Evolutionary conservation across 169 alveolate genomes (phyloP), one percentile per base, ranked within the genome.

Genomic region (Besnoitia besnoiti): DNA sequence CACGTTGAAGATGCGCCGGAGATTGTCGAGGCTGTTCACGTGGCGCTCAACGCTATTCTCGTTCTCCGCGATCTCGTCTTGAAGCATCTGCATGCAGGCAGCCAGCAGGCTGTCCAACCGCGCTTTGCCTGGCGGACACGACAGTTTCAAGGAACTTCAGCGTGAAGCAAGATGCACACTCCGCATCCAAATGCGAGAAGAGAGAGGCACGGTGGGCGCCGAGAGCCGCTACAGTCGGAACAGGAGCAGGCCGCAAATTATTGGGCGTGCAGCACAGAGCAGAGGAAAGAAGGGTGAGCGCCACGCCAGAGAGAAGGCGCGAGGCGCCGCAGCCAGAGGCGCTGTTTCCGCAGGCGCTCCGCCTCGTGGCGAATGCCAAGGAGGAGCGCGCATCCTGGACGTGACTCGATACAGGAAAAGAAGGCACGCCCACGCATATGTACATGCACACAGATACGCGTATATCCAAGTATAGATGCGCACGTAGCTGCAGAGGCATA

Each of bases 71-170:
- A 21, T 42, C n/a, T 67, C 80, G 39, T 67, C 47, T 67, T 67
- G 80, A 37, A 67, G 80, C 80, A 42, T 42, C 10, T 67, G 80
- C 80, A 67, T 67, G 80, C 80, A 67, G 10, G 46, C 80, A 35
- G 39, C 80, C 14, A 67, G 80, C 80, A 67, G 44, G 3, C 80
- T 1, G 42, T 35, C 80, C 47, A 67, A 42, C 44, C 14, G 3
- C 80, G 80, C 42, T 35, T 35, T 33, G 4, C 80, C 80, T 67
- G 39, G 8, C 80, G 19, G 30, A 19, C 62, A 10, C 10, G 62
- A 50, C 62, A 50, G 10, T 14, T 50, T 19, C 19, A 10, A 10
- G 19, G 62, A 50, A 10, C 10, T 50, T 14, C 62, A 50, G 30
- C 30, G 30, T 14, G 30, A 50, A 10, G 19, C 62, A 50, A 10